Percentiles rank a stretch among this genome's conserved stretches.
phyloP scores from a whole-genome alignment of 148 eudicot genomes.

The Nepenthes gracilis region DNA sequence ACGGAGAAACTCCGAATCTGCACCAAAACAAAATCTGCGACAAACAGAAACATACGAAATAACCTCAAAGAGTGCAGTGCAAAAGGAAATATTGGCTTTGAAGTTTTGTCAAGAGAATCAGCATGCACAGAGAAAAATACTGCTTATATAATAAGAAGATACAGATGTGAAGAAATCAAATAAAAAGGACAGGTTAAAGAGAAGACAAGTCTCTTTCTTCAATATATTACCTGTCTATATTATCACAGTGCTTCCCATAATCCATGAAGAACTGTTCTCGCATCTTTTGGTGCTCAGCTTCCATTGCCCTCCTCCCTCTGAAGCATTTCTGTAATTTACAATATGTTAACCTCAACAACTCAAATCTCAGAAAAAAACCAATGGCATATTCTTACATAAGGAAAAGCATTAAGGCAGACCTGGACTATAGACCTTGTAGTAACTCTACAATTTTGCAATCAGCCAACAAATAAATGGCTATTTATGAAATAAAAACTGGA shows the following conservation, averaged over 20 bases:
- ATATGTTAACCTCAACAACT: slow-evolving; percentile 9
- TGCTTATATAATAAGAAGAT: neutral
- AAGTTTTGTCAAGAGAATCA: neutral
- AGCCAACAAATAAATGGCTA: too few species aligned
- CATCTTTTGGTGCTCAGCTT: slow-evolving; percentile 55
- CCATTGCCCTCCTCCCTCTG: slow-evolving; percentile 80
- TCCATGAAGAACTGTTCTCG: slow-evolving; percentile 57
- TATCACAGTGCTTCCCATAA: slow-evolving; percentile 55
- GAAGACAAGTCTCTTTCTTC: too few species aligned
- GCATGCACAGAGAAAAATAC: neutral
- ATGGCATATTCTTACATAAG: too few species aligned
- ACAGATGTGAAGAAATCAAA: neutral
- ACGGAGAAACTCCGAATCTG: slow-evolving; percentile 72
- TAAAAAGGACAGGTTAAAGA: too few species aligned
- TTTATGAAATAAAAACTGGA: too few species aligned
- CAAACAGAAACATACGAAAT: slow-evolving; percentile 9
- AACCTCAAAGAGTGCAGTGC: neutral
- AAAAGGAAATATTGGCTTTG: neutral
- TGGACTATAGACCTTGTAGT: too few species aligned
- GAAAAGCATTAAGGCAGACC: too few species aligned
- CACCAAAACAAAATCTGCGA: slow-evolving; percentile 71
- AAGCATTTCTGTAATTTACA: slow-evolving; percentile 75
- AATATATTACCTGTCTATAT: slow-evolving; percentile 52
- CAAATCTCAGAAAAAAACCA: neutral
- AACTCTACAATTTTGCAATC: too few species aligned